These are phyloP conservation scores for Nigrograna mackinnonii DNA, from an alignment of 2,329 filamentous ascomycete species.

Conservation along the genomic window DNA sequence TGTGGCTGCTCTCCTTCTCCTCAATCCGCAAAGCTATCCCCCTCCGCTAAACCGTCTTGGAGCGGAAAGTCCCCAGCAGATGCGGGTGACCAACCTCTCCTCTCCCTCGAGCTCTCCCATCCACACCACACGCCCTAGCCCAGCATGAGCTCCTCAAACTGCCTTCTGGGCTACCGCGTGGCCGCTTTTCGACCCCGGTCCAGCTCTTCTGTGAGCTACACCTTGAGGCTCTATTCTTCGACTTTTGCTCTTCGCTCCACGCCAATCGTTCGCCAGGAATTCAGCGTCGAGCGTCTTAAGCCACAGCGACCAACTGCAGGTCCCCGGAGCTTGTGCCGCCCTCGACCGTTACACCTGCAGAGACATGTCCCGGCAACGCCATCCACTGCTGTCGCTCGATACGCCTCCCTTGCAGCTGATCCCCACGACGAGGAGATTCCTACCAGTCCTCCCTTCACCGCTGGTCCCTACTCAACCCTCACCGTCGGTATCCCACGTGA, in stretches of 20 bases:
- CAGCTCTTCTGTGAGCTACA: slow-evolving; percentile 16
- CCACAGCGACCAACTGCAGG: slow-evolving; percentile 19
- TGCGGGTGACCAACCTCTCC: slow-evolving; percentile 30
- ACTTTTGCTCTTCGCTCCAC: slow-evolving; percentile 18
- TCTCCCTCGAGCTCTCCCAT: slow-evolving; percentile 21
- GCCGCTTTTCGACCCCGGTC: slow-evolving; percentile 27
- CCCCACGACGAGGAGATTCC: slow-evolving; percentile 40
- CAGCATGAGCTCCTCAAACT: slow-evolving; percentile 36
- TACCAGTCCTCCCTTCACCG: slow-evolving; percentile 37
- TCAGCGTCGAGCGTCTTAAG: slow-evolving; percentile 14
- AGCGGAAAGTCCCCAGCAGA: slow-evolving; percentile 23
- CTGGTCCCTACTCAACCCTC: slow-evolving; percentile 68
- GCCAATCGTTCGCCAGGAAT: slow-evolving; percentile 21
- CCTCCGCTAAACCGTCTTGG: slow-evolving; percentile 2
- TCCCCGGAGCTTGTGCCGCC: slow-evolving; percentile 25
- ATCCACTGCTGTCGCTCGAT: slow-evolving; percentile 27
- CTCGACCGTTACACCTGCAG: slow-evolving; percentile 33
- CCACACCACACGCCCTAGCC: slow-evolving; percentile 15
- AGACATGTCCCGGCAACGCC: slow-evolving; percentile 23
- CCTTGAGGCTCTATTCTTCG: slow-evolving; percentile 19
- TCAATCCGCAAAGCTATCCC: slow-evolving; percentile 2
- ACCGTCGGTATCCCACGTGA: slow-evolving; percentile 81
- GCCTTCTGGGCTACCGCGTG: slow-evolving; percentile 27
- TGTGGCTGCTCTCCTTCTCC: slow-evolving; percentile 10
- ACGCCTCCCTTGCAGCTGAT: slow-evolving; percentile 35